Evolutionary conservation across 176 grass and related monocot species (phyloP).

Genomic region (Musa beccarii): DNA sequence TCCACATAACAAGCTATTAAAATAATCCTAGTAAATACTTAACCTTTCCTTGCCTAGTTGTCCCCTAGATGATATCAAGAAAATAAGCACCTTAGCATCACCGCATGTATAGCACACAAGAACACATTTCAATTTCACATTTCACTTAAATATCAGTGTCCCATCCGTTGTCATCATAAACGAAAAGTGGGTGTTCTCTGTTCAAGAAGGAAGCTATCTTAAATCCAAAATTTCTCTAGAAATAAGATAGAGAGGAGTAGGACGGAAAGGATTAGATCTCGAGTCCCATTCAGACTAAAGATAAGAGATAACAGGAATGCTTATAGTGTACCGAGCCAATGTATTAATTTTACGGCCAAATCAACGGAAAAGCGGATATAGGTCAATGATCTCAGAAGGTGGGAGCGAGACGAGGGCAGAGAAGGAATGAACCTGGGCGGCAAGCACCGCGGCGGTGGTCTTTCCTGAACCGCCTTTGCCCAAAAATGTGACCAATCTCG

Average conservation of each 20-base stretch:
- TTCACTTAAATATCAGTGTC: too few relatives aligned
- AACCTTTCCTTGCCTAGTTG: too few relatives aligned
- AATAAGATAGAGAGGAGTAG: not conserved
- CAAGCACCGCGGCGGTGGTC: conserved; percentile 69
- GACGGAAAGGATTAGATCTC: not conserved
- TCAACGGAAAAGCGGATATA: not conserved
- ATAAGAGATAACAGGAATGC: too few relatives aligned
- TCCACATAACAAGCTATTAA: not conserved
- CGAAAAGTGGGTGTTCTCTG: too few relatives aligned
- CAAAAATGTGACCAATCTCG: conserved; percentile 83
- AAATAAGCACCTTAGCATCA: not conserved
- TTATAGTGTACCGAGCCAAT: too few relatives aligned
- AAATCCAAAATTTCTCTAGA: not conserved
- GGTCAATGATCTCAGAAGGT: too few relatives aligned
- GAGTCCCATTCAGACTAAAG: not conserved
- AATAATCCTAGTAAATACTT: too few relatives aligned
- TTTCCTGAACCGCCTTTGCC: conserved; percentile 88
- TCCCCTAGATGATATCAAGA: too few relatives aligned
- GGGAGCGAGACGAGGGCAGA: too few relatives aligned
- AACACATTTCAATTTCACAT: not conserved
- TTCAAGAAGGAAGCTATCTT: too few relatives aligned
- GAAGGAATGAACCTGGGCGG: conserved; percentile 36
- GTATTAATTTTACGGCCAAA: not conserved
- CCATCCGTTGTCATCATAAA: too few relatives aligned
- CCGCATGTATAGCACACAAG: not conserved